Percentiles rank a stretch among this genome's conserved stretches.
Evolutionary conservation across 106 monocot genomes (phyloP).

Genomic region (Dendrobium officinale): DNA sequence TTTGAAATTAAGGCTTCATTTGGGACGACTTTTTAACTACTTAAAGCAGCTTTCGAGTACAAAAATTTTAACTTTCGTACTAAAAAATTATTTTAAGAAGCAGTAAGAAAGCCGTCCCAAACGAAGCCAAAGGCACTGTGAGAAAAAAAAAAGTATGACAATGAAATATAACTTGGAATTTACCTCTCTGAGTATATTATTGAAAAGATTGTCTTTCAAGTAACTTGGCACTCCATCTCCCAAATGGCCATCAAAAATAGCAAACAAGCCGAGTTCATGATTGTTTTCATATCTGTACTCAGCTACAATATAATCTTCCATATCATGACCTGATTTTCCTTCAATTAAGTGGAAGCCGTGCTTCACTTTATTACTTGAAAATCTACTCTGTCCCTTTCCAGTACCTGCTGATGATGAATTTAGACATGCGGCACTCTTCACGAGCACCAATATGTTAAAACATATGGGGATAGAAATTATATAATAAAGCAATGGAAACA

Average conservation of each 20-base stretch:
- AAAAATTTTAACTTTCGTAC: too few relatives aligned
- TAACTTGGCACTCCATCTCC: conserved; percentile 50
- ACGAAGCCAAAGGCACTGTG: too few relatives aligned
- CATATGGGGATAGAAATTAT: neutral
- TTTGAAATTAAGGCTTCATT: too few relatives aligned
- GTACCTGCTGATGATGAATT: conserved; percentile 3
- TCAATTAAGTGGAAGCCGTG: conserved; percentile 75
- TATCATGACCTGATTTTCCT: conserved; percentile 80
- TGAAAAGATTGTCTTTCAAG: conserved; percentile 12
- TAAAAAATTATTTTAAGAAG: too few relatives aligned
- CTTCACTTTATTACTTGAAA: conserved; percentile 33
- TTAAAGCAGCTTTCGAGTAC: too few relatives aligned
- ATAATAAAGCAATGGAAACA: neutral
- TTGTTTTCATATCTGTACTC: conserved; percentile 46
- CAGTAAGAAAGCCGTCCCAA: too few relatives aligned
- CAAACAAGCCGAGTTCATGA: conserved; percentile 71
- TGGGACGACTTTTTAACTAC: too few relatives aligned
- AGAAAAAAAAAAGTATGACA: neutral
- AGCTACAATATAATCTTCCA: conserved; percentile 83
- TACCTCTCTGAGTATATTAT: conserved; percentile 53
- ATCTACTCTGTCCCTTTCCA: conserved; percentile 52
- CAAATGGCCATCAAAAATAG: conserved; percentile 82
- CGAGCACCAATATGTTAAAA: conserved; percentile 1
- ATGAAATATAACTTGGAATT: conserved; percentile 7
- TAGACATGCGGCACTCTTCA: conserved; percentile 10